Conservation (phyloP, 1,284 basidiomycete genomes). For the Leccinum solheimii region DNA sequence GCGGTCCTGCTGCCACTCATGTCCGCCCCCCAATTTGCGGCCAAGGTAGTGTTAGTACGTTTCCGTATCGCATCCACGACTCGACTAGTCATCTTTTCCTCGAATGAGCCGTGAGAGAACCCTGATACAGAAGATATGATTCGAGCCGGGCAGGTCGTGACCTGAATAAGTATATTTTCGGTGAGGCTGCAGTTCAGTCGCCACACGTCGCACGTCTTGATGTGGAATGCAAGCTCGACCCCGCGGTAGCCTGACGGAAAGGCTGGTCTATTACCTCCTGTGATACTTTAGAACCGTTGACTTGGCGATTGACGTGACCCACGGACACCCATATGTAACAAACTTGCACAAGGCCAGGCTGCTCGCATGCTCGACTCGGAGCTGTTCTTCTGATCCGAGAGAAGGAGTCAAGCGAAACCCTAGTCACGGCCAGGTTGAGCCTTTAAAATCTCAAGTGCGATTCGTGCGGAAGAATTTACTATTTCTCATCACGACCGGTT, state of each 20-base stretch:
- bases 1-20: conserved; percentile 12
- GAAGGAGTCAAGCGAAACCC: conserved; percentile 26
- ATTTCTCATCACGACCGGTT: conserved; percentile 24
- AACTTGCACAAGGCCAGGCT: conserved; percentile 9
- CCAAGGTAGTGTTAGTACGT: conserved; percentile 22
- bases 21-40: conserved; percentile 22
- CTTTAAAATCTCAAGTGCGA: conserved; percentile 29
- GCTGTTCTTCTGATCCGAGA: conserved; percentile 25
- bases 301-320: conserved; percentile 31
- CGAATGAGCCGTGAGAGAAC: conserved; percentile 14
- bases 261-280: conserved; percentile 25
- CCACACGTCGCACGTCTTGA: conserved; percentile 17
- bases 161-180: conserved; percentile 10
- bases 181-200: conserved; percentile 10
- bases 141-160: conserved; percentile 13
- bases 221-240: conserved; percentile 16
- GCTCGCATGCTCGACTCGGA: conserved; percentile 11
- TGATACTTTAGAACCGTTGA: conserved; percentile 23
- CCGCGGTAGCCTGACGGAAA: conserved; percentile 15
- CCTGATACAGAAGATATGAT: conserved; percentile 7
- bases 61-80: conserved; percentile 22
- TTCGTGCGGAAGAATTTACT: conserved; percentile 23
- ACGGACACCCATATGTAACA: conserved; percentile 27
- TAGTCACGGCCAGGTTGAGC: conserved; percentile 15
- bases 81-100: conserved; percentile 5